These are phyloP conservation scores for Pythium volutum DNA, from an alignment of 352 stramenopile genomes.

Conservation along the genomic window DNA sequence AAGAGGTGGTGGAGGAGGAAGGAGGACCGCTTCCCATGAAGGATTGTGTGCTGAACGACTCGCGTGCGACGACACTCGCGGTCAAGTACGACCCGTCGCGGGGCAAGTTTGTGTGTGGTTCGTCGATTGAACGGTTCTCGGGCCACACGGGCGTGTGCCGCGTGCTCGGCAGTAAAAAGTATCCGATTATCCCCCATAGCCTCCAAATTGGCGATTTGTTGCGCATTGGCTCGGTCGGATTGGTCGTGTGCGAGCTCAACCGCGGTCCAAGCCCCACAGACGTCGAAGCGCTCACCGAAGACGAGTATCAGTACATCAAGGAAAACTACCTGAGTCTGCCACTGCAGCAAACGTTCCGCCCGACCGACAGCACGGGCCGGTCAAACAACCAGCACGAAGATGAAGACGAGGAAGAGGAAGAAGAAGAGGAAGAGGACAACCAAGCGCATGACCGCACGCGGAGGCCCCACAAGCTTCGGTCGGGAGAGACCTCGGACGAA, in stretches of 20 bases:
- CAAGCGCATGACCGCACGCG: constrained; percentile 17
- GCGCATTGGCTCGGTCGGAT: constrained; percentile 86
- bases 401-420: constrained; percentile 34
- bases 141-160: constrained; percentile 89
- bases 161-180: constrained; percentile 88
- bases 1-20: not conserved
- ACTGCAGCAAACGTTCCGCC: constrained; percentile 80
- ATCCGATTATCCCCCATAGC: constrained; percentile 69
- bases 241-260: constrained; percentile 91
- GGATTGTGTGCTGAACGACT: constrained; percentile 83
- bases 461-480: constrained; percentile 26
- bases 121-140: constrained; percentile 89
- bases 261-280: constrained; percentile 61
- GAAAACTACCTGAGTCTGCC: constrained; percentile 85
- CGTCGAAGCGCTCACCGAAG: constrained; percentile 71
- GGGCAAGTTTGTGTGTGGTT: constrained; percentile 79
- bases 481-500: constrained; percentile 72
- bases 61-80: constrained; percentile 68
- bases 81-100: constrained; percentile 65
- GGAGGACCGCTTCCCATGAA: constrained; percentile 50
- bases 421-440: constrained; percentile 34
- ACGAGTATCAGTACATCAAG: constrained; percentile 87
- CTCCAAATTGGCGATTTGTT: constrained; percentile 83
- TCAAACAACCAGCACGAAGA: constrained; percentile 34
- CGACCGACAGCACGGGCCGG: constrained; percentile 32